phyloP scores from a whole-genome alignment of 2,329 filamentous ascomycete species.

The Colletotrichum brevisporum region DNA sequence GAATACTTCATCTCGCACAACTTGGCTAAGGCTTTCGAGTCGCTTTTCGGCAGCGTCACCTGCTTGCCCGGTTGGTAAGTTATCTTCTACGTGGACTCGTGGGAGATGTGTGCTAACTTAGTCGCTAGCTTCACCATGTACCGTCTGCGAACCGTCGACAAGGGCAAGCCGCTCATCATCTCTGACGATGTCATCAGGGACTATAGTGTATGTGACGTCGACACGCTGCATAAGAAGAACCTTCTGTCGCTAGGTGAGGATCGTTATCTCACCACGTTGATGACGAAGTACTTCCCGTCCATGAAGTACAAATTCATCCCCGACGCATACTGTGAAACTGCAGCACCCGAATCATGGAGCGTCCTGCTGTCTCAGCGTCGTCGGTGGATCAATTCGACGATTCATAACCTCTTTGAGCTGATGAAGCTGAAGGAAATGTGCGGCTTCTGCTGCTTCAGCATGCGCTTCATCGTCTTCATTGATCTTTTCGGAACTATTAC shows the following conservation, averaged over 20 bases:
- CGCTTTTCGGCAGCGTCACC: slow-evolving; percentile 96
- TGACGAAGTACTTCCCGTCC: slow-evolving; percentile 96
- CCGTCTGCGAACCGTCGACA: slow-evolving; percentile 92
- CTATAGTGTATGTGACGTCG: slow-evolving; percentile 89
- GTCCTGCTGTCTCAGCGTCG: slow-evolving; percentile 97
- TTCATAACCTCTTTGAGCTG: slow-evolving; percentile 95
- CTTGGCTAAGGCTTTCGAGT: slow-evolving; percentile 96
- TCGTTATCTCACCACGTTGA: slow-evolving; percentile 95
- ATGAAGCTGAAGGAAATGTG: slow-evolving; percentile 94
- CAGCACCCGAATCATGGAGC: slow-evolving; percentile 93
- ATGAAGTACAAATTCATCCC: slow-evolving; percentile 98
- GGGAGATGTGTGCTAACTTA: slow-evolving; percentile 51
- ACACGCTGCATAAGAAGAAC: slow-evolving; percentile 98
- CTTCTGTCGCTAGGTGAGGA: slow-evolving; percentile 94
- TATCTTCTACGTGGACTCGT: slow-evolving; percentile 45
- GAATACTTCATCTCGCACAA: slow-evolving; percentile 99
- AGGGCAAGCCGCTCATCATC: slow-evolving; percentile 94
- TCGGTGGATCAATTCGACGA: slow-evolving; percentile 99
- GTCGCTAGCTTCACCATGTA: slow-evolving; percentile 95
- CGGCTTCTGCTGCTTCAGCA: slow-evolving; percentile 98
- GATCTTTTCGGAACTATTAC: slow-evolving; percentile 95
- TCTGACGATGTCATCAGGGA: slow-evolving; percentile 89
- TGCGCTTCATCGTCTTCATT: slow-evolving; percentile 96
- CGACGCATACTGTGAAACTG: slow-evolving; percentile 93
- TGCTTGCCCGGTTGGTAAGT: slow-evolving; percentile 98